phyloP scores from a whole-genome alignment of 225 moss, liverwort and hornwort species.

The Marchantia paleacea region DNA sequence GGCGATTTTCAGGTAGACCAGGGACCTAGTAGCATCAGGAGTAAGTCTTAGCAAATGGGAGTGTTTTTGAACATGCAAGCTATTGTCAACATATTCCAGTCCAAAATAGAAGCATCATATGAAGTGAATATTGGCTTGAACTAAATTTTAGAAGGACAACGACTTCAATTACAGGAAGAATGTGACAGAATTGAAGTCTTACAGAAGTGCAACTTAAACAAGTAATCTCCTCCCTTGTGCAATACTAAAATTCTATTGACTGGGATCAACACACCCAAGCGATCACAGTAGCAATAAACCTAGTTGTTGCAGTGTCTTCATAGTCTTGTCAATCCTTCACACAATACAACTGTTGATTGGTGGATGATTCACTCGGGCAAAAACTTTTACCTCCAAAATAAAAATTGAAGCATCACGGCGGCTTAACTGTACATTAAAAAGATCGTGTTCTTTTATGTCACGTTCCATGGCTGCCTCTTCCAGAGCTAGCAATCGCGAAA shows the following conservation, averaged over 20 bases:
- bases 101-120: too few species aligned
- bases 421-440: slow-evolving; percentile 40
- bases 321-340: neutral
- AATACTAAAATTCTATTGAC: neutral
- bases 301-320: neutral
- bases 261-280: too few species aligned
- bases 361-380: neutral
- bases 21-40: slow-evolving; percentile 39
- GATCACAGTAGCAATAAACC: too few species aligned
- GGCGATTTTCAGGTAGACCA: slow-evolving; percentile 68
- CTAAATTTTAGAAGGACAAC: too few species aligned
- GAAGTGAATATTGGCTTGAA: too few species aligned
- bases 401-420: slow-evolving; percentile 26
- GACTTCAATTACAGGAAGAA: too few species aligned
- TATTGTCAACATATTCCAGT: neutral
- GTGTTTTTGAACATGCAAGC: neutral
- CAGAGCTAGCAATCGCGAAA: slow-evolving; percentile 53
- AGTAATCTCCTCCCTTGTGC: neutral
- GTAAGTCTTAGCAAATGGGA: neutral
- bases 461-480: slow-evolving; percentile 69
- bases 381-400: slow-evolving; percentile 42
- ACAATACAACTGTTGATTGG: neutral
- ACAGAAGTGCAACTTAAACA: too few species aligned
- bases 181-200: too few species aligned
- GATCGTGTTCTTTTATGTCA: slow-evolving; percentile 64